These are phyloP conservation scores for Debaryomyces coudertii DNA, from an alignment of 1,139 yeast species.

Conservation along the genomic window DNA sequence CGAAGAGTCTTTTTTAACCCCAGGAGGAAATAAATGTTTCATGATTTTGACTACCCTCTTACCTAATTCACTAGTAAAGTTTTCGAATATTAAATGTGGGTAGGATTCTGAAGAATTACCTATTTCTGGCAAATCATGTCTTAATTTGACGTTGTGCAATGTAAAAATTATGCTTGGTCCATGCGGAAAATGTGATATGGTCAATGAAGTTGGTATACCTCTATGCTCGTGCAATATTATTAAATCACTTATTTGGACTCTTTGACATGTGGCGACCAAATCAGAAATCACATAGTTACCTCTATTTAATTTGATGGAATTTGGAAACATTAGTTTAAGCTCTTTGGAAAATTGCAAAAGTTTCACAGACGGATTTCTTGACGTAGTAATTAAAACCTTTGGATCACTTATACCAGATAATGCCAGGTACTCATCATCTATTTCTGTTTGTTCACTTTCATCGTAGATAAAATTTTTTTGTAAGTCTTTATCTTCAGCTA, in stretches of 20 bases:
- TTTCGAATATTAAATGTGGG: conserved; percentile 93
- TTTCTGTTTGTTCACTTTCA: conserved; percentile 64
- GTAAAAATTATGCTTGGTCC: conserved; percentile 97
- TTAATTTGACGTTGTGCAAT: conserved; percentile 87
- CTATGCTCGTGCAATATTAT: conserved; percentile 92
- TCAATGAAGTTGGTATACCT: conserved; percentile 95
- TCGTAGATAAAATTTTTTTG: conserved; percentile 86
- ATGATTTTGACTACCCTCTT: conserved; percentile 77
- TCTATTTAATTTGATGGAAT: conserved; percentile 84
- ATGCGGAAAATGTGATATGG: conserved; percentile 94
- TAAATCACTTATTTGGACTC: conserved; percentile 73
- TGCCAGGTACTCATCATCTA: conserved; percentile 90
- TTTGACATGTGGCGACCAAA: conserved; percentile 79
- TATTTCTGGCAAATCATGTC: conserved; percentile 86
- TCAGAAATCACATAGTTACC: conserved; percentile 91
- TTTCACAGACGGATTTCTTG: conserved; percentile 86
- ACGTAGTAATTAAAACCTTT: conserved; percentile 88
- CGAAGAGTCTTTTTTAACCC: conserved; percentile 86
- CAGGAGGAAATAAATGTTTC: conserved; percentile 94
- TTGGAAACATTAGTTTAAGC: conserved; percentile 84
- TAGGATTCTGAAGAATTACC: conserved; percentile 91
- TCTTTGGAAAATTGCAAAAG: conserved; percentile 92
- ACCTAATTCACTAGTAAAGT: conserved; percentile 84
- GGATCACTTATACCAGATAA: conserved; percentile 91
- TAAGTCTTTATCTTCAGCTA: conserved; percentile 82